Base-by-base conservation (phyloP, 495 filamentous ascomycete genomes). In the Penicillium verhagenii region DNA sequence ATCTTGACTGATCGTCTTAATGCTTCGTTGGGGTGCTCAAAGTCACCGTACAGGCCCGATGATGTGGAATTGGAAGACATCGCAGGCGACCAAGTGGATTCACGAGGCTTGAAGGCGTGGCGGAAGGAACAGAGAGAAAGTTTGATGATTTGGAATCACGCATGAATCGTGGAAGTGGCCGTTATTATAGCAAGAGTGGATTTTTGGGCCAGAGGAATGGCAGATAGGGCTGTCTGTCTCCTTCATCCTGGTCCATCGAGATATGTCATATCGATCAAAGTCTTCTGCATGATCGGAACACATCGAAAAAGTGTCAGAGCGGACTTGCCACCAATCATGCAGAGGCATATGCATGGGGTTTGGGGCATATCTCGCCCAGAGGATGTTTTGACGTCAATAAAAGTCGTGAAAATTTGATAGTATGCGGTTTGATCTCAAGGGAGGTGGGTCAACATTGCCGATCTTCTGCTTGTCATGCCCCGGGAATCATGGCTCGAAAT, bases 1-100 rank as follows among this genome's bases (percentile, higher is more conserved):
- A 69, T 53, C 4, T 58, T 68, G 28, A 73, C 57, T 1, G 66
- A 58, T 21, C 59, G 57, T 6, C 60, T 60, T 20, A 72, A 29
- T 5, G 40, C 37, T 31, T 66, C 26, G 31, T 72, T 67, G 10
- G 64, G 64, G 35, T 67, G 64, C 9, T 67, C 46, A 33, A 67
- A 64, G 18, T 67, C 64, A 14, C 61, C 64, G 6, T 29, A 20
- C 21, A 46, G 43, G 53, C 64, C 37, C 35, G 35, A 19, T 20
- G 49, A 61, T 16, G 64, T 58, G 52, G 57, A 42, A 29, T 39
- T 50, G 10, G 56, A 54, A 54, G 52, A 54, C 64, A 64, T 66
- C 54, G 46, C 52, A 18, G 19, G 45, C 45, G 29, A 18, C 46
- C 11, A 13, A n/a, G 33, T 16, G 46, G 39, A 24, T 46, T 16